phyloP scores from a whole-genome alignment of 1,284 basidiomycete species.

The Cystobasidium slooffiae region DNA sequence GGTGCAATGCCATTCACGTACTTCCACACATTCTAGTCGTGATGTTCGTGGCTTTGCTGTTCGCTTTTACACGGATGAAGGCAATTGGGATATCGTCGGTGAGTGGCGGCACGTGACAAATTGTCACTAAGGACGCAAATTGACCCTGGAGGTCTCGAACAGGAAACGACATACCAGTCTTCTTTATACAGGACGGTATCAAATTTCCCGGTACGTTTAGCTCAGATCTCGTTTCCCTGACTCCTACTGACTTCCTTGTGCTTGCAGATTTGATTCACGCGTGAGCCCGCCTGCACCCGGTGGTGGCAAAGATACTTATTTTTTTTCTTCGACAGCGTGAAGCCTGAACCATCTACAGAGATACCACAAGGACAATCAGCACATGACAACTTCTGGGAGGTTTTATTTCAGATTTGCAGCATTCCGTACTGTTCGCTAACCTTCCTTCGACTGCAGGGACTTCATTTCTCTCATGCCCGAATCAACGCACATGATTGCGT shows the following conservation, averaged over 20 bases:
- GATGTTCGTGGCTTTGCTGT: conserved; percentile 80
- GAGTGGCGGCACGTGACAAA: conserved; percentile 59
- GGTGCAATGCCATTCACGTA: not conserved
- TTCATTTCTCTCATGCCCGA: conserved; percentile 60
- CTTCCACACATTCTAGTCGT: conserved; percentile 55
- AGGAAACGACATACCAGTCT: conserved; percentile 23
- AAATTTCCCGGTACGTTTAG: conserved; percentile 70
- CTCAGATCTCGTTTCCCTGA: conserved; percentile 66
- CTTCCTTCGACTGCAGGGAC: conserved; percentile 10
- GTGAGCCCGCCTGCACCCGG: not conserved
- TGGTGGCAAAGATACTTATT: not conserved
- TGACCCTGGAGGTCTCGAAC: not conserved
- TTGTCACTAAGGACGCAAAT: not conserved
- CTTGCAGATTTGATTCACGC: conserved; percentile 8
- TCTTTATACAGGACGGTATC: conserved; percentile 64
- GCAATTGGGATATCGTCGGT: conserved; percentile 71
- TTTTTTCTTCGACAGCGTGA: conserved; percentile 56
- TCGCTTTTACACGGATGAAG: conserved; percentile 77
- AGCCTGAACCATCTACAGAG: conserved; percentile 78
- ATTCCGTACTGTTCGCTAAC: no score
- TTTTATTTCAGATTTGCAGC: no score
- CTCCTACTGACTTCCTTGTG: not conserved
- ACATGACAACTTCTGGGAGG: no score
- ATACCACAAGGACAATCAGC: conserved; percentile 61
- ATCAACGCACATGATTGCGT: conserved; percentile 75